Base-by-base conservation (phyloP, 106 monocot species). In the Alisma plantagoaquatica region DNA sequence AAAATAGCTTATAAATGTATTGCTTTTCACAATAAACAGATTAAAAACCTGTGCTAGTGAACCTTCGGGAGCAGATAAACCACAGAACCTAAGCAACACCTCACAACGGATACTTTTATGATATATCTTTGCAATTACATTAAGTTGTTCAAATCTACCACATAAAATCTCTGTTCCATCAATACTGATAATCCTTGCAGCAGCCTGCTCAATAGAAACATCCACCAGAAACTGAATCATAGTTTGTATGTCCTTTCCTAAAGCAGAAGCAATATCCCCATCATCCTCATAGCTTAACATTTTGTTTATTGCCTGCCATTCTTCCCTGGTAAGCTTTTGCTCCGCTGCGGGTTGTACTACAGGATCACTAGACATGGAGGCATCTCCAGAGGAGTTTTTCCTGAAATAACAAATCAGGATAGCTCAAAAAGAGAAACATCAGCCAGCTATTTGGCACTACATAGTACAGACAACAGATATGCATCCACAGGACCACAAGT, bases 91-190 rank as follows among this genome's bases (percentile, higher is more conserved):
- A 43, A 96, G 61, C 31, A 80, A 78, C 21, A 85, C 54, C 48
- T 89, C 78, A 82, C 87, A 96, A 23, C 63, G 66, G 9, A 79
- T 71, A 43, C 77, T 96, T 80, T 62, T 96, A 41, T 73, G 74
- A 69, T 81, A 81, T 53, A 79, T 58, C 51, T 96, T 96, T 0
- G 84, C 74, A 24, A 64, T 75, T 5, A 89, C 65, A 50, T 79
- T 64, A 75, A 96, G 89, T 60, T 81, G 67, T 56, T 96, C 96
- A 79, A 85, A 89, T 82, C 89, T 81, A 54, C 96, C 89, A 64
- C 89, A 96, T 43, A 76, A 57, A 70, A 96, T 65, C 59, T 96
- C 96, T 23, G 66, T 79, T 22, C 71, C 53, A 67, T 76, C 38
- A 10, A 89, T 85, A 33, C 68, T 63, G 47, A 96, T 63, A 38